These are phyloP conservation scores for Quillaja saponaria DNA, from an alignment of 306 rosid genomes.

Conservation along the genomic window DNA sequence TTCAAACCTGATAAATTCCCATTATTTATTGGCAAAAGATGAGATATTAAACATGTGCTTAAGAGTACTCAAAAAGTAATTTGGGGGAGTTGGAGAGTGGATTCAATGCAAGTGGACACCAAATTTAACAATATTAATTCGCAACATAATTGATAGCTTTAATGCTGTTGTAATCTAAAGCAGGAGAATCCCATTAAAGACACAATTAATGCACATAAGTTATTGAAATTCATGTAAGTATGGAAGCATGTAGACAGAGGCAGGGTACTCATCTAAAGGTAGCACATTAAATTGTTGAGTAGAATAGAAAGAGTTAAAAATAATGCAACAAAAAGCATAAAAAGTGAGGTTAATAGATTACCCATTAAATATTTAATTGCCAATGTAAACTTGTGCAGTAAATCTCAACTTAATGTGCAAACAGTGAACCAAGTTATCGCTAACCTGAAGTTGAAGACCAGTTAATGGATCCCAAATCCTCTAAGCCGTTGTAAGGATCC, in stretches of 20 bases:
- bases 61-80: too few relatives aligned
- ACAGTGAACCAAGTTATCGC: background rate
- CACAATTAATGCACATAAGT: background rate
- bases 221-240: background rate
- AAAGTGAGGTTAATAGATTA: background rate
- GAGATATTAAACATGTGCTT: too few relatives aligned
- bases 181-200: background rate
- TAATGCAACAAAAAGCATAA: background rate
- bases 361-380: background rate
- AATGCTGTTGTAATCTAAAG: too few relatives aligned
- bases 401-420: background rate
- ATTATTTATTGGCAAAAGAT: too few relatives aligned
- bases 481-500: constrained; percentile 44
- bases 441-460: constrained; percentile 44
- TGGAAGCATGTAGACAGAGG: background rate
- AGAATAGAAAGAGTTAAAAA: background rate
- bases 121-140: background rate
- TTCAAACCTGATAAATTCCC: too few relatives aligned
- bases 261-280: background rate
- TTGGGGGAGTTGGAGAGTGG: too few relatives aligned
- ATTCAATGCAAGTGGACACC: too few relatives aligned
- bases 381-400: background rate
- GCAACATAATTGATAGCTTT: too few relatives aligned
- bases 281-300: background rate
- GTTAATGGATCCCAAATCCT: constrained; percentile 37